A percentile compares a stretch with the other conserved stretches of the same genome.
These are phyloP conservation scores for Cladosporium sphaerospermum DNA, from an alignment of 2,329 filamentous ascomycete species.

Conservation along the genomic window DNA sequence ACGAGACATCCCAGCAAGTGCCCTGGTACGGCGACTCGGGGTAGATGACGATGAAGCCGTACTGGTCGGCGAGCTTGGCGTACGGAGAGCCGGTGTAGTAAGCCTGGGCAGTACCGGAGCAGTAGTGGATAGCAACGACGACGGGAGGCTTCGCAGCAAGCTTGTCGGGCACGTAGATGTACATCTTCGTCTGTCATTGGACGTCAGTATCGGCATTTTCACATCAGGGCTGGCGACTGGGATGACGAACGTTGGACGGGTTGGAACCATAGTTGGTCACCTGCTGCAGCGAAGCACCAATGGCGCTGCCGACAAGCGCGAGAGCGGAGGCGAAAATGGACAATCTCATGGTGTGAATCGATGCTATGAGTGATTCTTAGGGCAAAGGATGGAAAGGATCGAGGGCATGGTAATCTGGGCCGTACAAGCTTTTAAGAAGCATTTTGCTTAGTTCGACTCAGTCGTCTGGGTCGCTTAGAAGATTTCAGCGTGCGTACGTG, in stretches of 20 bases:
- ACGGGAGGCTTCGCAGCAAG: conserved; percentile 17
- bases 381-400: too few relatives aligned
- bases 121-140: conserved; percentile 43
- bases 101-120: conserved; percentile 47
- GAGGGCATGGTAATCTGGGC: too few relatives aligned
- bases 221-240: background rate
- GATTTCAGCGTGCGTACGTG: too few relatives aligned
- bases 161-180: conserved; percentile 21
- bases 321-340: conserved; percentile 1
- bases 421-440: too few relatives aligned
- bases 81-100: conserved; percentile 49
- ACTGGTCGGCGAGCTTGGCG: conserved; percentile 45
- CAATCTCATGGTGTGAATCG: background rate
- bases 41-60: conserved; percentile 57
- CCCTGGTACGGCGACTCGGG: conserved; percentile 48
- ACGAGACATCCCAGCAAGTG: conserved; percentile 56
- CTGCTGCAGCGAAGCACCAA: conserved; percentile 7
- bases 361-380: too few relatives aligned
- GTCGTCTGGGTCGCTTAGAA: too few relatives aligned
- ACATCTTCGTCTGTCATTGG: conserved; percentile 49
- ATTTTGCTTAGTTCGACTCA: too few relatives aligned
- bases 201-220: background rate
- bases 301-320: conserved; percentile 1
- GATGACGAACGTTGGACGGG: background rate
- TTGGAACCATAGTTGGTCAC: conserved; percentile 9